These are phyloP conservation scores for Ensete ventricosum DNA, from an alignment of 176 grass and related monocot species.

Conservation along the genomic window DNA sequence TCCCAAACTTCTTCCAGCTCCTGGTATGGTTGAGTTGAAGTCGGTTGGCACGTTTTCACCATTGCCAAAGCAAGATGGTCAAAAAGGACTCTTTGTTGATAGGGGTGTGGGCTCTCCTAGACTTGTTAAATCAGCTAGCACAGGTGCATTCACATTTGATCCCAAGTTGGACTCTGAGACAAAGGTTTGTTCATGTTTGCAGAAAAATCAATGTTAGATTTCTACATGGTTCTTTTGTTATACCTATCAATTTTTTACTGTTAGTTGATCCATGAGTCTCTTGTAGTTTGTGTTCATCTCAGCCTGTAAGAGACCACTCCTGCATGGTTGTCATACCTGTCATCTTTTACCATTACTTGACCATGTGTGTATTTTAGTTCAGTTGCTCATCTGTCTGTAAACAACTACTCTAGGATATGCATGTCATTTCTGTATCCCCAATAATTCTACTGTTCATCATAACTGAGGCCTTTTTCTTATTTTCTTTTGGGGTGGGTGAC, in stretches of 20 bases:
- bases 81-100: constrained; percentile 79
- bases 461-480: too few relatives aligned
- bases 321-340: too few relatives aligned
- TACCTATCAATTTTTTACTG: not conserved
- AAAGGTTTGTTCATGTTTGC: constrained; percentile 40
- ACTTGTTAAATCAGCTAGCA: constrained; percentile 52
- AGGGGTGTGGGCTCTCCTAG: constrained; percentile 89
- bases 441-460: too few relatives aligned
- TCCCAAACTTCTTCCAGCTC: constrained; percentile 1
- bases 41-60: constrained; percentile 70
- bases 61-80: constrained; percentile 53
- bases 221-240: not conserved
- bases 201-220: not conserved
- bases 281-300: too few relatives aligned
- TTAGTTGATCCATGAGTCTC: not conserved
- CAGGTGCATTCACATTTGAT: constrained; percentile 42
- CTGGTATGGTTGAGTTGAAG: constrained; percentile 65
- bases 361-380: too few relatives aligned
- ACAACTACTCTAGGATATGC: too few relatives aligned
- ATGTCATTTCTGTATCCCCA: too few relatives aligned
- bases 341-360: too few relatives aligned
- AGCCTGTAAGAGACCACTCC: too few relatives aligned
- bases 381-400: too few relatives aligned
- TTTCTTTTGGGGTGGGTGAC: not conserved
- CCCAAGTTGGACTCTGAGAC: constrained; percentile 52